Conservation (phyloP, 2,329 filamentous ascomycete genomes). For the Aspergillus transmontanensis region DNA sequence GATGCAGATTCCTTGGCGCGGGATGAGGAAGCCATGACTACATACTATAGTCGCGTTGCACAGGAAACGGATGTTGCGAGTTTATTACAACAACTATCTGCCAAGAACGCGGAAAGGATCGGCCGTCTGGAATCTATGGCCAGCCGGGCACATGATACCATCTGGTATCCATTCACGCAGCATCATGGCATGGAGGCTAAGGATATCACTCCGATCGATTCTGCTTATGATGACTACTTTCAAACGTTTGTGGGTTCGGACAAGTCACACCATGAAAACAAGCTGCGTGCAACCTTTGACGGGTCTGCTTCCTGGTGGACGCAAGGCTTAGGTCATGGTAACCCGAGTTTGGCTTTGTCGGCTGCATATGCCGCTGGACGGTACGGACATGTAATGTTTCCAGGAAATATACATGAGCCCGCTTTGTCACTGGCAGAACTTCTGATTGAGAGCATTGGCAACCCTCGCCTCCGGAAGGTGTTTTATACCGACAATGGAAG, state of each 20-base stretch:
- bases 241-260: conserved; percentile 56
- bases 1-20: conserved; percentile 38
- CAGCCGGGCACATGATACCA: conserved; percentile 60
- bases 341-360: conserved; percentile 69
- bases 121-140: conserved; percentile 64
- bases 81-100: conserved; percentile 56
- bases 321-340: conserved; percentile 80
- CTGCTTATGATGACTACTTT: conserved; percentile 77
- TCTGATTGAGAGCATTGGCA: conserved; percentile 62
- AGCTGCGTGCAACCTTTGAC: conserved; percentile 71
- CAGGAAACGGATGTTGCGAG: conserved; percentile 42
- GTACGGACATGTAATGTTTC: conserved; percentile 89
- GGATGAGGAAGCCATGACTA: conserved; percentile 60
- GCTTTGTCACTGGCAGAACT: conserved; percentile 69
- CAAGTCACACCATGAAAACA: conserved; percentile 20
- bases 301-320: conserved; percentile 92
- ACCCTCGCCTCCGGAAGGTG: conserved; percentile 67
- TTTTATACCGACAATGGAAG: conserved; percentile 87
- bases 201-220: conserved; percentile 75
- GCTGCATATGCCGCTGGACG: conserved; percentile 80
- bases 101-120: conserved; percentile 60
- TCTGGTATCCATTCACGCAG: conserved; percentile 90
- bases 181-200: conserved; percentile 65
- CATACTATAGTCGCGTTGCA: conserved; percentile 63
- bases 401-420: conserved; percentile 76